phyloP scores from a whole-genome alignment of 257 asterid genomes.

The Anisodus acutangulus region DNA sequence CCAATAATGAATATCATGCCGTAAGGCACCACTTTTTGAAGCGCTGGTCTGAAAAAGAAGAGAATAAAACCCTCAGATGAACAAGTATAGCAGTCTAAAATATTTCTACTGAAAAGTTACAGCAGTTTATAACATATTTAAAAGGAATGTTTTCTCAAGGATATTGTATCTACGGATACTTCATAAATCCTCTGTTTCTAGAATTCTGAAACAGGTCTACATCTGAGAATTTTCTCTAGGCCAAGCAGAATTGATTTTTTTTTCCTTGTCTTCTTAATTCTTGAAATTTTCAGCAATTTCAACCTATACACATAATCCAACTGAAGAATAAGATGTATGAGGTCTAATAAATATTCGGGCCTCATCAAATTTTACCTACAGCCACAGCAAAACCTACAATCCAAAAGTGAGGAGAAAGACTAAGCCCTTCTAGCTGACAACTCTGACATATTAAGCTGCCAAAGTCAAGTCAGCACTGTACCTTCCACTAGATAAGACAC shows the following conservation, averaged over 20 bases:
- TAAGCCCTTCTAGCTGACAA: slow-evolving; percentile 25
- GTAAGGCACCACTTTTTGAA: slow-evolving; percentile 78
- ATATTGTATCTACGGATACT: neutral
- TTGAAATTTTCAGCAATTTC: slow-evolving; percentile 2
- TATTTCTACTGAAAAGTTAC: neutral
- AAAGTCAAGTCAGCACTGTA: neutral
- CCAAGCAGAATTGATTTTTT: neutral
- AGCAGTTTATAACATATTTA: neutral
- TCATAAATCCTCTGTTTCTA: slow-evolving; percentile 19
- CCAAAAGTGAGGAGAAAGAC: slow-evolving; percentile 17
- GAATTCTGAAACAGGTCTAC: slow-evolving; percentile 20
- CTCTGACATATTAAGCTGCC: slow-evolving; percentile 10
- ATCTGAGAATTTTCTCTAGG: slow-evolving; percentile 20
- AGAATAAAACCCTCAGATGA: slow-evolving; percentile 18
- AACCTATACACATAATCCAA: slow-evolving; percentile 21
- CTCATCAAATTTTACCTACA: neutral
- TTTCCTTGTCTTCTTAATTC: neutral
- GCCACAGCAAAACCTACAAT: slow-evolving; percentile 4
- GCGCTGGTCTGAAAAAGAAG: slow-evolving; percentile 74
- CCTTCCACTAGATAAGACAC: neutral
- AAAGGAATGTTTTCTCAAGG: slow-evolving; percentile 16
- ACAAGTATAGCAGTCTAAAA: neutral
- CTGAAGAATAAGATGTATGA: slow-evolving; percentile 1
- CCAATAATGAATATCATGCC: slow-evolving; percentile 97
- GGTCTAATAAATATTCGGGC: neutral